Percentiles rank a stretch among this genome's conserved stretches.
These are phyloP conservation scores for Suhomyces kilbournensis DNA, from an alignment of 805 yeast species.

Conservation along the genomic window DNA sequence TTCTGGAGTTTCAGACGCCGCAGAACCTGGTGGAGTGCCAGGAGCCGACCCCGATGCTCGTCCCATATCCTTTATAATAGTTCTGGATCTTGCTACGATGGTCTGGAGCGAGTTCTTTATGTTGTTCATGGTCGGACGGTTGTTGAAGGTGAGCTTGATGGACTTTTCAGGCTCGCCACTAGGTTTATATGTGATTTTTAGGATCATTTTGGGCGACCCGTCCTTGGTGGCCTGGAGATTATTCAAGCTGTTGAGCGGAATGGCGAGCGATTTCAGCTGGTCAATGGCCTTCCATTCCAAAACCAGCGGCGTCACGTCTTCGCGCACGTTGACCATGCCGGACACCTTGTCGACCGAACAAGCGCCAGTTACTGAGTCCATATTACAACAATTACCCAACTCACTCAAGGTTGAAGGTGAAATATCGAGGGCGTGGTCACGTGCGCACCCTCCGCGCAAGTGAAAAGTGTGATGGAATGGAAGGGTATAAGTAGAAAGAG, in stretches of 20 bases:
- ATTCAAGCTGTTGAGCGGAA: slow-evolving; percentile 34
- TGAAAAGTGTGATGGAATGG: no score
- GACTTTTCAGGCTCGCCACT: slow-evolving; percentile 31
- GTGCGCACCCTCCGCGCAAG: background rate
- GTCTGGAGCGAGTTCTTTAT: slow-evolving; percentile 67
- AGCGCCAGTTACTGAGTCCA: slow-evolving; percentile 36
- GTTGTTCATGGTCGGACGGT: slow-evolving; percentile 71
- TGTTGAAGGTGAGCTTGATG: slow-evolving; percentile 58
- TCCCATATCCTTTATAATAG: slow-evolving; percentile 41
- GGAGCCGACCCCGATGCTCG: slow-evolving; percentile 4
- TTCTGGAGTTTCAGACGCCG: background rate
- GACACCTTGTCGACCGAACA: slow-evolving; percentile 40
- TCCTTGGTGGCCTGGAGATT: slow-evolving; percentile 70
- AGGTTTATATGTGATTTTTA: slow-evolving; percentile 50
- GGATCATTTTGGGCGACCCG: slow-evolving; percentile 60
- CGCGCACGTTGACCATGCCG: slow-evolving; percentile 40
- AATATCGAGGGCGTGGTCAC: background rate
- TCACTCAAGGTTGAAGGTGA: no score
- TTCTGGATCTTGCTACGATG: slow-evolving; percentile 62
- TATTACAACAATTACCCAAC: background rate
- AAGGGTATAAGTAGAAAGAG: no score
- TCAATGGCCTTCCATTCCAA: slow-evolving; percentile 46
- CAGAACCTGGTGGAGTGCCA: background rate
- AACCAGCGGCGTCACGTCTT: slow-evolving; percentile 40
- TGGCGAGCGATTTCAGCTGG: slow-evolving; percentile 28